Evolutionary conservation across 1,139 yeast genomes (phyloP).

Genomic region (Hemisphaericaspora xylanilytica): DNA sequence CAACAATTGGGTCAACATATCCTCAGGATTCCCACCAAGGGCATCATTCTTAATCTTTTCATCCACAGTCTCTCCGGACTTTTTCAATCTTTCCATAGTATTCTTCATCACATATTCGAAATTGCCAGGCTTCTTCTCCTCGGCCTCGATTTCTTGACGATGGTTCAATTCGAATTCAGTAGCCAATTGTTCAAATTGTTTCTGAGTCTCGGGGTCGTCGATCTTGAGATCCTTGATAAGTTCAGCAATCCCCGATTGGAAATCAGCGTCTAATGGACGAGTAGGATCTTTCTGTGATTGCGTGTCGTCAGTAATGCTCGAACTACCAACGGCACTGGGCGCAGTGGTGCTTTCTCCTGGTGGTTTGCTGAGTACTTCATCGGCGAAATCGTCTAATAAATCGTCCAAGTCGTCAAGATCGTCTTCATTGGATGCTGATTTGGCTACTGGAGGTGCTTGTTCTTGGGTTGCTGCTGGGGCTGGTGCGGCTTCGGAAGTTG

Average conservation of each 20-base stretch:
- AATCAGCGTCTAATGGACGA: slow-evolving; percentile 36
- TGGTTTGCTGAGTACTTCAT: slow-evolving; percentile 65
- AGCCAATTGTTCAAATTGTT: slow-evolving; percentile 51
- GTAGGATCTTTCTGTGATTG: slow-evolving; percentile 15
- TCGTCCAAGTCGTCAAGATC: slow-evolving; percentile 76
- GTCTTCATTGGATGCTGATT: slow-evolving; percentile 31
- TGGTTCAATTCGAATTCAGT: slow-evolving; percentile 43
- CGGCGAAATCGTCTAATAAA: slow-evolving; percentile 72
- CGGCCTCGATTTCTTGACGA: slow-evolving; percentile 35
- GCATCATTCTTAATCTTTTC: slow-evolving; percentile 56
- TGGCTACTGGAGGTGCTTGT: too few relatives aligned
- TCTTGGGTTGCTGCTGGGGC: too few relatives aligned
- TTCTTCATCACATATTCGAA: slow-evolving; percentile 78
- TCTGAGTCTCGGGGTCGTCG: slow-evolving; percentile 59
- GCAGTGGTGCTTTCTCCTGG: slow-evolving; percentile 43
- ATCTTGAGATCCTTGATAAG: slow-evolving; percentile 57
- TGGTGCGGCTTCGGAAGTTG: background rate
- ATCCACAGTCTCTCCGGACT: slow-evolving; percentile 66
- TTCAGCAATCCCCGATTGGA: slow-evolving; percentile 51
- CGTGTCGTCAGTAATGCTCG: slow-evolving; percentile 14
- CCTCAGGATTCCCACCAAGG: slow-evolving; percentile 52
- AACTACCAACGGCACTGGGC: slow-evolving; percentile 5
- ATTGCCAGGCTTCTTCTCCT: slow-evolving; percentile 34
- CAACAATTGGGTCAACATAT: slow-evolving; percentile 51
- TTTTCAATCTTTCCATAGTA: slow-evolving; percentile 75